Base-by-base conservation (phyloP, 2,329 filamentous ascomycete species). In the Penicillium sp. region DNA sequence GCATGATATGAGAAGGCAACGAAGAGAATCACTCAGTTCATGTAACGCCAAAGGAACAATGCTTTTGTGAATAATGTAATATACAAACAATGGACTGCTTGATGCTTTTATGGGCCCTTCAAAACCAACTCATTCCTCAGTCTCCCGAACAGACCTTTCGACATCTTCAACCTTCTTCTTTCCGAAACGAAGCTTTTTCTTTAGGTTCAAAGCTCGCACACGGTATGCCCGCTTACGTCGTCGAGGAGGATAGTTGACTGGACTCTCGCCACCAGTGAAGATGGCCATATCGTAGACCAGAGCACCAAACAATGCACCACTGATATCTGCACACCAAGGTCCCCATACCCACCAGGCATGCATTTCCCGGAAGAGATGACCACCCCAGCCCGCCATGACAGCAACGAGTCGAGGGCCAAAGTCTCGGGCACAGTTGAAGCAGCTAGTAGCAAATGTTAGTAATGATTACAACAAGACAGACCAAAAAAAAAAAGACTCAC, bases 1-100 rank as follows among this genome's bases (percentile, higher is more conserved):
- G 64, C 80, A 81, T 63, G 82, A 85, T 61, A 70, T 85, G 51
- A 54, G 56, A 24, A 48, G 48, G 18, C 46, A 50, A 34, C 51
- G 51, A 9, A 45, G 41, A 41, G 32, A 50, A 32, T 53, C 51
- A 4, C 51, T 53, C 18, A 21, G 32, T 11, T 14, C 40, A 13
- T 34, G 18, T 50, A 6, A 27, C 24, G 24, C 40, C 13, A 50
- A 45, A 34, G 34, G 27, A 34, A 48, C 24, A 2, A 53, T 34
- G 40, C 21, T 21, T 3, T 45, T 22, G 8, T 42, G 38, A 40
- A 21, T 27, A 13, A 36, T 40, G 32, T 13, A 44, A 45, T 16
- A 31, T 39, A 24, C 40, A 39, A 39, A 9, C 1, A 42, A 34
- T 24, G 2, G 21, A 48, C 16, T 21, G 38, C 38, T 7, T 7